phyloP scores from a whole-genome alignment of 2,329 filamentous ascomycete genomes.

The Cylindrodendrum hubeiense region DNA sequence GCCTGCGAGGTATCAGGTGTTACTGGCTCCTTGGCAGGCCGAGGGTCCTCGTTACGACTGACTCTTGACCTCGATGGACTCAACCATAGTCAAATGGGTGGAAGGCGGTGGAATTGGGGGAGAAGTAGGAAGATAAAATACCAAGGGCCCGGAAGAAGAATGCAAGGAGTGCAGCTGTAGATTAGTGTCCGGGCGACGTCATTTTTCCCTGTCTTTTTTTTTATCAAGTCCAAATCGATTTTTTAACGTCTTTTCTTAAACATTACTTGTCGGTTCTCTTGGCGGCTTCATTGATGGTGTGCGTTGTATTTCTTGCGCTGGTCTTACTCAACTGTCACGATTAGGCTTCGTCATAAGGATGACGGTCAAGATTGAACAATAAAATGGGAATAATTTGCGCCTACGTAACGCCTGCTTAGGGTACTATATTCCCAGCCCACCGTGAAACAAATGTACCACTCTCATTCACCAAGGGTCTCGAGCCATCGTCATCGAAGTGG shows the following conservation, averaged over 20 bases:
- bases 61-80: conserved; percentile 10
- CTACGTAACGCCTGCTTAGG: neutral
- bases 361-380: neutral
- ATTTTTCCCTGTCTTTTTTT: conserved; percentile 40
- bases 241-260: conserved; percentile 20
- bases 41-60: conserved; percentile 6
- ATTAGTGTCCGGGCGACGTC: conserved; percentile 41
- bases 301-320: neutral
- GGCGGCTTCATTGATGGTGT: neutral
- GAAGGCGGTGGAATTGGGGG: conserved; percentile 8
- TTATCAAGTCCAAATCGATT: conserved; percentile 37
- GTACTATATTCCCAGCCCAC: neutral
- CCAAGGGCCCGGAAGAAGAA: conserved; percentile 8
- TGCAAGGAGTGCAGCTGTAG: conserved; percentile 38
- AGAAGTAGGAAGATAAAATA: conserved; percentile 6
- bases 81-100: neutral
- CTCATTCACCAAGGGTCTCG: neutral
- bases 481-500: neutral
- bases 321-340: neutral
- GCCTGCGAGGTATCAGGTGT: conserved; percentile 18
- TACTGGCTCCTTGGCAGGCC: conserved; percentile 20
- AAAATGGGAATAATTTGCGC: neutral
- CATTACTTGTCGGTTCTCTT: neutral
- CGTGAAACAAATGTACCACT: neutral
- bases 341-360: neutral